These are phyloP conservation scores for Xylariaceae sp. DNA, from an alignment of 2,329 filamentous ascomycete species.

Conservation along the genomic window DNA sequence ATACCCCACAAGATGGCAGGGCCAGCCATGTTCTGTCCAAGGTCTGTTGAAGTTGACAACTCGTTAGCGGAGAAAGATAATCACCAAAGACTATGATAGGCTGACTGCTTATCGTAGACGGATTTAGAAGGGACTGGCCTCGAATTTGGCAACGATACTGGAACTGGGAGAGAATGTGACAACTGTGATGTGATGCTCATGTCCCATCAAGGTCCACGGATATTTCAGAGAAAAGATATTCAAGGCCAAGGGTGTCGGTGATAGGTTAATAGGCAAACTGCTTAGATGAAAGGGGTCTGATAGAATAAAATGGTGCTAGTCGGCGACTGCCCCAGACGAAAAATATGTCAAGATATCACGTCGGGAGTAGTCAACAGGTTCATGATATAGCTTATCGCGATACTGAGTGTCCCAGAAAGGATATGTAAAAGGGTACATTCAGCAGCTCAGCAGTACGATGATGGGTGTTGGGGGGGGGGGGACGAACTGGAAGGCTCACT, in stretches of 20 bases:
- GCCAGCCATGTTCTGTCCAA: neutral
- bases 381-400: neutral
- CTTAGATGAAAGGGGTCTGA: neutral
- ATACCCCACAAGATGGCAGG: neutral
- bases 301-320: neutral
- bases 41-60: neutral
- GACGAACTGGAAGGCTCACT: neutral
- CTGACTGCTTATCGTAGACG: neutral
- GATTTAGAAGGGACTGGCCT: neutral
- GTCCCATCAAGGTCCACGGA: neutral
- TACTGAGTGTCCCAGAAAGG: neutral
- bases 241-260: neutral
- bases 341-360: neutral
- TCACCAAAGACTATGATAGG: neutral
- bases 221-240: neutral
- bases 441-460: neutral
- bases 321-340: neutral
- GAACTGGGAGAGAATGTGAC: neutral
- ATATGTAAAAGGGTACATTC: neutral
- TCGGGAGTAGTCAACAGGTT: neutral
- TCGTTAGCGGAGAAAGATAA: neutral
- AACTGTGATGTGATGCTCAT: neutral
- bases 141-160: neutral
- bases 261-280: neutral
- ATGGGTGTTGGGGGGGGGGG: neutral